Base-by-base conservation (phyloP, 2,329 filamentous ascomycete genomes). In the Alternaria postmessia region DNA sequence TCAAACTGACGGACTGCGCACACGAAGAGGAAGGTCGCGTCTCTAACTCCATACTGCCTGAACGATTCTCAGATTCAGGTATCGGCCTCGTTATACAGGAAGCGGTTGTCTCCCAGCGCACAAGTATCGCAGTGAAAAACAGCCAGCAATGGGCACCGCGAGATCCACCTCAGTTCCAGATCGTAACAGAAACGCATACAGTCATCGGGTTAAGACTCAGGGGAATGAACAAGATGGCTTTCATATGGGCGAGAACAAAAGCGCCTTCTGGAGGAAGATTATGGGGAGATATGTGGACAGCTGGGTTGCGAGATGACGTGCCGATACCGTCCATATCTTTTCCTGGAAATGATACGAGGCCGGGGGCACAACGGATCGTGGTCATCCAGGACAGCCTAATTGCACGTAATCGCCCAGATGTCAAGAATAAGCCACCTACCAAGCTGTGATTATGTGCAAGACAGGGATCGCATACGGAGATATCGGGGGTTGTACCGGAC, bases 1-100 rank as follows among this genome's bases (percentile, higher is more conserved):
- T 67, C 53, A 72, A 71, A 34, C 47, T 76, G 18, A 75, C 73
- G 3, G 70, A 76, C 26, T 65, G 66, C 22, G 63, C 63, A 9
- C 62, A 74, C 46, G 72, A 74, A 49, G 73, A 76, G 30, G 61
- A 71, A 7, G 73, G 73, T 20, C 47, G 53, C 16, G 14, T 72
- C 7, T 39, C 44, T 6, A 69, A 66, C 11, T 57, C 62, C 11
- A 64, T 64, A 9, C 24, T 71, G 3, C 64, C 72, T 6, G 49
- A 62, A n/a, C 66, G 61, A 36, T 62, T 67, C 22, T 42, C 42
- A 28, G 22, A 53, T 42, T 41, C 57, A 5, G 28, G 41, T 7
- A 48, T 39, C 1, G 66, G 64, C 14, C 68, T 75, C 14, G 28
- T 42, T 18, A 71, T 76, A 43, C 34, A 69, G 16, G 67, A 72